Evolutionary conservation across 2,329 filamentous ascomycete species (phyloP), one percentile per base, ranked within the genome.

Genomic region (Pseudogymnoascus sp.): DNA sequence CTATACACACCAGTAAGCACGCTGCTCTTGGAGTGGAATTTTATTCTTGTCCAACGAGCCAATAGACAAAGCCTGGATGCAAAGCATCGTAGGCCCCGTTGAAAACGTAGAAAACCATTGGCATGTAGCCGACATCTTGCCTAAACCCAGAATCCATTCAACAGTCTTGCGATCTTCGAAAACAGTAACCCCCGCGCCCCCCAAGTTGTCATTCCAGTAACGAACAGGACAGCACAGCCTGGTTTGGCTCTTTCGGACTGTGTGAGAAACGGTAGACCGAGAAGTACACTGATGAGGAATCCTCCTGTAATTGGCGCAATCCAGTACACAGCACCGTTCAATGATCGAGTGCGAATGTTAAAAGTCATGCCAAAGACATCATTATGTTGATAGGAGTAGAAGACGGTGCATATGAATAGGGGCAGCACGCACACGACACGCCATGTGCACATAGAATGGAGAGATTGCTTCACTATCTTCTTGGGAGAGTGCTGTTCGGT

Each of bases 31-130:
- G 73, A 0, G 77, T 71, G 14, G 72, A 76, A 68, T 80, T 79
- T 21, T 75, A 78, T 64, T 74, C 73, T 1, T 78, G 76, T 10
- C 79, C 78, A 62, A 80, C 77, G n/a, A 4, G 66, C 93, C 93
- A 97, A 81, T 97, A 97, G 60, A 93, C 87, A 71, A 81, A 86
- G 0, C 91, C 93, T 79, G 97, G 93, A 88, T 91, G 97, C 62
- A 87, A 84, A 47, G 93, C 91, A 74, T 97, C 93, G 70, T 87
- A 95, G 75, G 95, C 88, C 42, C 91, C 91, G 74, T 95, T 96
- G 76, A 93, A 93, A 71, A 96, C 90, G 79, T 92, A 96, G 61
- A 96, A 77, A 74, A 96, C 91, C 84, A 96, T 90, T 11, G 90
- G 14, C 65, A 6, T 29, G 19, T 53, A 10, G 59, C 65, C 35